Evolutionary conservation across 2,329 filamentous ascomycete genomes (phyloP).

Genomic region (Fusarium mangiferae): DNA sequence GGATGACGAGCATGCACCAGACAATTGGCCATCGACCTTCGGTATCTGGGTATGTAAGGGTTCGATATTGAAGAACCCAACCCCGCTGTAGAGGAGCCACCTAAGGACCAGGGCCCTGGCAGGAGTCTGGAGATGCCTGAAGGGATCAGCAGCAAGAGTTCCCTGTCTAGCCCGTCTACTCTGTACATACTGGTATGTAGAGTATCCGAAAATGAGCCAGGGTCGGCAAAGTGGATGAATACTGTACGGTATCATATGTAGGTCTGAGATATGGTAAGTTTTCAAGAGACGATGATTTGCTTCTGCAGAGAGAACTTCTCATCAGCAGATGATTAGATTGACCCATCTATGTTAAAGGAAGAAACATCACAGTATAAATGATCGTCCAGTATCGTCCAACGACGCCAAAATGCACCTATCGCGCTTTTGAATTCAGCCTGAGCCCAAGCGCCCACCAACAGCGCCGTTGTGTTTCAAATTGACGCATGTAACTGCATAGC

Average conservation of each 20-base stretch:
- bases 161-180: neutral
- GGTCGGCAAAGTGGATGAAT: neutral
- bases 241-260: neutral
- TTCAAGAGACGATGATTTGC: neutral
- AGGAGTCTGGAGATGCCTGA: slow-evolving; percentile 8
- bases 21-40: slow-evolving; percentile 22
- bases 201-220: slow-evolving; percentile 10
- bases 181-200: neutral
- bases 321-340: neutral
- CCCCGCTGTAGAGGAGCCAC: slow-evolving; percentile 16
- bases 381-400: neutral
- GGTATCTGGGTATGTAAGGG: neutral
- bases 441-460: slow-evolving; percentile 20
- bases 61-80: slow-evolving; percentile 15
- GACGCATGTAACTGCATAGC: slow-evolving; percentile 17
- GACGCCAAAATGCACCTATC: slow-evolving; percentile 5
- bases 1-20: slow-evolving; percentile 27
- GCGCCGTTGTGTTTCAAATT: slow-evolving; percentile 34
- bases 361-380: neutral
- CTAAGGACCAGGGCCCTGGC: slow-evolving; percentile 11
- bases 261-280: neutral
- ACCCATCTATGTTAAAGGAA: neutral
- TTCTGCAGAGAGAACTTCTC: neutral
- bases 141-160: slow-evolving; percentile 30
- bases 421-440: slow-evolving; percentile 10